Base-by-base conservation (phyloP, 306 rosid species). In the Gleditsia sinensis region DNA sequence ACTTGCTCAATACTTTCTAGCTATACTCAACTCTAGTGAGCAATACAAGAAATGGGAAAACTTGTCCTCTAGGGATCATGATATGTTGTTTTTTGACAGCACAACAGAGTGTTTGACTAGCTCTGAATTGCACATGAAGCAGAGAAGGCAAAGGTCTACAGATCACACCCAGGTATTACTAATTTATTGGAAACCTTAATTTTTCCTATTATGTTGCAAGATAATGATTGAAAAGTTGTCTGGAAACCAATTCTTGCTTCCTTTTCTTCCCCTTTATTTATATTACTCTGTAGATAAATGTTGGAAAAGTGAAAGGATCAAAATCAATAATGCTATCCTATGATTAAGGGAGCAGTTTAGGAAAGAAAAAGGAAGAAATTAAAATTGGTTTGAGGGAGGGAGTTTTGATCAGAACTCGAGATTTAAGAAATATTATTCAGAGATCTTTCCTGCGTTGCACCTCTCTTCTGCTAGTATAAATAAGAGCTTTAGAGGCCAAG, bases 91-190 rank as follows among this genome's bases (percentile, higher is more conserved):
- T 75, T 54, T 27, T 53, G 69, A 66, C 33, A 10, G 70, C 48
- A 11, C 69, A 59, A 43, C 25, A 16, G 79, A 72, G 28, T 36
- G 58, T 70, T 76, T 24, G 68, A 63, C 70, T 69, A 69, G 45
- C 64, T 74, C 79, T 48, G 75, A 50, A 78, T 62, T 69, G 56
- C 77, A 71, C 9, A 42, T 11, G 72, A 87, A 81, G 77, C 72
- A 32, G 61, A 85, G 69, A 79, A 85, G 75, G 59, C 81, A 87
- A 73, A 75, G 78, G 70, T 78, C 69, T 45, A 65, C 86, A n/a
- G 97, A 93, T 84, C 93, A 91, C 77, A 91, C 97, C 56, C 97
- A 91, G 96, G 97, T 93, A 78, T 68, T 36, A 69, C 53, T 55
- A 30, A 43, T 48, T 33, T 30, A 10, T 17, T 61, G 48, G 9